Percentiles rank a stretch among this genome's conserved stretches.
These are phyloP conservation scores for Boletus edulis DNA, from an alignment of 768 basidiomycete species.

Conservation along the genomic window DNA sequence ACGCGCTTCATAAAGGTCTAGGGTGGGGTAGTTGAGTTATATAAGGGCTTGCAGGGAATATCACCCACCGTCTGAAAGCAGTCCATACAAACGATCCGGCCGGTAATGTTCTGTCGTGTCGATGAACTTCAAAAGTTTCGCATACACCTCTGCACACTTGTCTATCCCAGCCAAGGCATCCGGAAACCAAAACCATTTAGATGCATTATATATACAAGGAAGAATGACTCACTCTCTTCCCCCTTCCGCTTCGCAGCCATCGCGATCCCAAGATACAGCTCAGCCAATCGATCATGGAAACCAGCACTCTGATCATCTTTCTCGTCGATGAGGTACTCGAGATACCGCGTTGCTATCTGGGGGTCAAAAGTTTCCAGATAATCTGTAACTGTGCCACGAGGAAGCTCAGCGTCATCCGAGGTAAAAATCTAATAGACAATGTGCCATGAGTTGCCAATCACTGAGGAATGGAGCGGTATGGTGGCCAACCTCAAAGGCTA, in stretches of 20 bases:
- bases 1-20: conserved; percentile 87
- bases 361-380: conserved; percentile 74
- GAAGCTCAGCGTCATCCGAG: conserved; percentile 91
- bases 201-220: background rate
- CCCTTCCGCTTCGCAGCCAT: conserved; percentile 53
- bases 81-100: conserved; percentile 75
- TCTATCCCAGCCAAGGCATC: conserved; percentile 33
- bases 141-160: conserved; percentile 49
- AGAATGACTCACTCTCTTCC: conserved; percentile 49
- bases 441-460: background rate
- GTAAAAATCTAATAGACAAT: conserved; percentile 73
- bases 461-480: background rate
- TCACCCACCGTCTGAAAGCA: conserved; percentile 75
- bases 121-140: conserved; percentile 77
- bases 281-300: conserved; percentile 89
- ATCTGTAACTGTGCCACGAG: conserved; percentile 68
- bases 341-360: conserved; percentile 69
- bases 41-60: background rate
- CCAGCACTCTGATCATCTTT: conserved; percentile 60
- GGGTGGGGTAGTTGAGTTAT: background rate
- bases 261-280: conserved; percentile 78
- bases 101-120: conserved; percentile 66
- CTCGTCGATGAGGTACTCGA: conserved; percentile 82
- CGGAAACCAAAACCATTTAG: background rate
- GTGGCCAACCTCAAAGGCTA: conserved; percentile 69